Base-by-base conservation (phyloP, 1,284 basidiomycete species). In the Ustilago crameri region DNA sequence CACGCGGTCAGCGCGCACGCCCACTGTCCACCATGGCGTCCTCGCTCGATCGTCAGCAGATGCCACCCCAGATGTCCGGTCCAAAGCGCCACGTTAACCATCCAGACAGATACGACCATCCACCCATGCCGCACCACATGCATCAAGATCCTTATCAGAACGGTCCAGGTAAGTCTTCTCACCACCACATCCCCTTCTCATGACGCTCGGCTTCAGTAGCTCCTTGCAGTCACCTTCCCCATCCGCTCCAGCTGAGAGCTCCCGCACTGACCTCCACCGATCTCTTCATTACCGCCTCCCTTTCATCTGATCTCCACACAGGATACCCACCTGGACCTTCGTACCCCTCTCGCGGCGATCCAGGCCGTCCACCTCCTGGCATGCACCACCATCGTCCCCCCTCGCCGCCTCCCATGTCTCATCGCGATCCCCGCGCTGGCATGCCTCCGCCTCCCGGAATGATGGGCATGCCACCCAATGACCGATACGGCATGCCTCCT, bases 11-110 rank as follows among this genome's bases (percentile, higher is more conserved):
- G 48, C 50, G 41, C 43, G 41, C 50, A 41, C 7, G 27, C 17
- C 35, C 17, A 4, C 27, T 12, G 34, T 23, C 43, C 57, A 51
- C 9, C 42, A 73, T 73, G 70, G 65, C 65, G 5, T 73, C 70
- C 5, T 73, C 70, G 22, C 56, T 73, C 18, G 69, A 72, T 46
- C 61, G 68, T 37, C 69, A 72, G 59, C 69, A 72, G 51, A 59
- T 70, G 32, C 53, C 43, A 20, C 61, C 57, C 2, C 64, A 68
- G 51, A 51, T 73, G 51, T 50, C 65, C 0, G 65, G 51, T 18
- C 51, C 61, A 24, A 73, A 73, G 53, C 55, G 65, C 24, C 63
- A 61, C 32, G 40, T 42, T 40, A 63, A 66, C 40, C 65, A 73
- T 42, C 56, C 64, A 5, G 70, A 73, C 27, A 46, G 65, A 10